Percentiles rank a stretch among this genome's conserved stretches.
Evolutionary conservation across 2,329 filamentous ascomycete species (phyloP).

Genomic region (Corynespora cassiicola): DNA sequence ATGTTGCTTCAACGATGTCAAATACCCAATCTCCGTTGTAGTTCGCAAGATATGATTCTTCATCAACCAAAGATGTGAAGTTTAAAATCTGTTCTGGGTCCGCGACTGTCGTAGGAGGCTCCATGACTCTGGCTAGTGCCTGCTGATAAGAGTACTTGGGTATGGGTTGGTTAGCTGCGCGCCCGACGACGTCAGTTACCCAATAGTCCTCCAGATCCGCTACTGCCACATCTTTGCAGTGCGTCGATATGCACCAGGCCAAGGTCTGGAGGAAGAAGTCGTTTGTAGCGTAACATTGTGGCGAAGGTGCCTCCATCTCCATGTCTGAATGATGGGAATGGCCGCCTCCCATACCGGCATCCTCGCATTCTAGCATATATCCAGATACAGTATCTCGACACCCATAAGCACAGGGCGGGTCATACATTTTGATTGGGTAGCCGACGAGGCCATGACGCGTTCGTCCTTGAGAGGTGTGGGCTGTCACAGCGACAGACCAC

Average conservation of each 20-base stretch:
- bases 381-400: slow-evolving; percentile 18
- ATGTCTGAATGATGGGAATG: slow-evolving; percentile 5
- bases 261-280: slow-evolving; percentile 22
- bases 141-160: slow-evolving; percentile 27
- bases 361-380: slow-evolving; percentile 13
- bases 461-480: too few relatives aligned
- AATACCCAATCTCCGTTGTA: slow-evolving; percentile 9
- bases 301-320: slow-evolving; percentile 12
- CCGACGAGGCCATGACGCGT: slow-evolving; percentile 25
- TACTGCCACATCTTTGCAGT: slow-evolving; percentile 13
- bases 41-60: slow-evolving; percentile 11
- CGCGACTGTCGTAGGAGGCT: slow-evolving; percentile 9
- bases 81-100: slow-evolving; percentile 17
- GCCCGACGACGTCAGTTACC: slow-evolving; percentile 16
- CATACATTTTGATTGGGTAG: slow-evolving; percentile 19
- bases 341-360: slow-evolving; percentile 4
- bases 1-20: slow-evolving; percentile 13
- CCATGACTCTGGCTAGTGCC: slow-evolving; percentile 17
- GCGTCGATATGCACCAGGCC: slow-evolving; percentile 22
- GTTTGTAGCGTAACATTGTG: slow-evolving; percentile 24
- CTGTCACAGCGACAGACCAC: too few relatives aligned
- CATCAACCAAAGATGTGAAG: slow-evolving; percentile 15
- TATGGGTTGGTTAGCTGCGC: slow-evolving; percentile 2
- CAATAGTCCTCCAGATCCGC: slow-evolving; percentile 30
- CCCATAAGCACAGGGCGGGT: slow-evolving; percentile 20